These are phyloP conservation scores for Melampsora larici-populina DNA, from an alignment of 1,284 basidiomycete genomes.

Conservation along the genomic window DNA sequence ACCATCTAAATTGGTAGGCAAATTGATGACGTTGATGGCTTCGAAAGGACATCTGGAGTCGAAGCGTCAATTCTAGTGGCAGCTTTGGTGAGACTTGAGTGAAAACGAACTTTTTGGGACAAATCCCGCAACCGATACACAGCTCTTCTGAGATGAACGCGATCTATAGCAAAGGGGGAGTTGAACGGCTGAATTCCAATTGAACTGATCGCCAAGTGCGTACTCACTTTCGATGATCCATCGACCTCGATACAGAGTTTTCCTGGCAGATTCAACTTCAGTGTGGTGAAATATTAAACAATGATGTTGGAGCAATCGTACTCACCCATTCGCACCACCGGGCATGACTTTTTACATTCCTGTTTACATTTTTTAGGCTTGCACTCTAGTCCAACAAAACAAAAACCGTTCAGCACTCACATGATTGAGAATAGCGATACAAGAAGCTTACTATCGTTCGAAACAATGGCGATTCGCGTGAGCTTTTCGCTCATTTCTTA, in stretches of 20 bases:
- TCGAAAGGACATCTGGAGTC: slow-evolving; percentile 83
- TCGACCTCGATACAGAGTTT: slow-evolving; percentile 98
- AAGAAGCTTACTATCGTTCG: slow-evolving; percentile 64
- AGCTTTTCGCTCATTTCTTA: slow-evolving; percentile 75
- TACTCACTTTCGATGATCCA: slow-evolving; percentile 59
- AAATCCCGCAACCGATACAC: slow-evolving; percentile 96
- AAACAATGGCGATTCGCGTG: slow-evolving; percentile 91
- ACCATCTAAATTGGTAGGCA: slow-evolving; percentile 89
- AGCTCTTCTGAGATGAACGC: slow-evolving; percentile 95
- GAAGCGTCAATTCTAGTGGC: neutral
- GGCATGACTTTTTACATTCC: slow-evolving; percentile 95
- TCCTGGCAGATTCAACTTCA: slow-evolving; percentile 59
- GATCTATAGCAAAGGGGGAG: slow-evolving; percentile 58
- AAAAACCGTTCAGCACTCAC: neutral
- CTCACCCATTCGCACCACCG: slow-evolving; percentile 94
- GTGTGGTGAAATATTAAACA: slow-evolving; percentile 27
- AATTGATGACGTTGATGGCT: slow-evolving; percentile 93
- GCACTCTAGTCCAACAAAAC: slow-evolving; percentile 50
- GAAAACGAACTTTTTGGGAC: slow-evolving; percentile 83
- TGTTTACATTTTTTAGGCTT: slow-evolving; percentile 64
- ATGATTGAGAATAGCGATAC: neutral
- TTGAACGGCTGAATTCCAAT: neutral
- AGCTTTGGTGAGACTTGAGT: slow-evolving; percentile 51
- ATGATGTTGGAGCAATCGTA: slow-evolving; percentile 36
- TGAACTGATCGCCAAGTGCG: neutral